These are phyloP conservation scores for Phytopythium chamaehyphon DNA, from an alignment of 352 stramenopile genomes.

Conservation along the genomic window DNA sequence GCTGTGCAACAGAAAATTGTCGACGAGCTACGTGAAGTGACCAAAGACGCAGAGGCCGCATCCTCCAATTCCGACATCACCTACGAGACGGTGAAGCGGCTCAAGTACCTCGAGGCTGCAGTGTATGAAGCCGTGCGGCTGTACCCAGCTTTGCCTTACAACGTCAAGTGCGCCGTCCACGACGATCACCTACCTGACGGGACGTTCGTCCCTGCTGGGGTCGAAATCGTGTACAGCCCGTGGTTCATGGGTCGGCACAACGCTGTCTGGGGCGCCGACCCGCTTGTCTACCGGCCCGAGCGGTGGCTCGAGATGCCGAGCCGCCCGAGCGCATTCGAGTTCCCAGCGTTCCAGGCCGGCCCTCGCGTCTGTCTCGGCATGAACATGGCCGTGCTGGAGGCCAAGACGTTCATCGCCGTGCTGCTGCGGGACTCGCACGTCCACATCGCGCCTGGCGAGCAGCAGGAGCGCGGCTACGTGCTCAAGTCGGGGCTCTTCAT, in stretches of 20 bases:
- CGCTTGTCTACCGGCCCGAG: slow-evolving; percentile 53
- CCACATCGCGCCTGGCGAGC: slow-evolving; percentile 30
- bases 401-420: slow-evolving; percentile 56
- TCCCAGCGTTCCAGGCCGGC: slow-evolving; percentile 69
- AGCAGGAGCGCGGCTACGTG: slow-evolving; percentile 41
- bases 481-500: slow-evolving; percentile 57
- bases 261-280: slow-evolving; percentile 44
- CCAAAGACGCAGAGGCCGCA: not conserved
- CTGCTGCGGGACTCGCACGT: slow-evolving; percentile 42
- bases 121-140: slow-evolving; percentile 67
- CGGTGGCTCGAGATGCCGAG: slow-evolving; percentile 63
- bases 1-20: slow-evolving; percentile 50
- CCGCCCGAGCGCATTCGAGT: slow-evolving; percentile 58
- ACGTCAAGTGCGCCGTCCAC: slow-evolving; percentile 57
- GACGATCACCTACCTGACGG: slow-evolving; percentile 70
- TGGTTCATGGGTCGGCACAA: slow-evolving; percentile 73
- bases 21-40: slow-evolving; percentile 29
- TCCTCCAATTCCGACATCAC: slow-evolving; percentile 25
- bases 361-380: slow-evolving; percentile 65
- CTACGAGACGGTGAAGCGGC: slow-evolving; percentile 51
- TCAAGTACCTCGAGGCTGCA: slow-evolving; percentile 70
- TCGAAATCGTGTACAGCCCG: slow-evolving; percentile 61
- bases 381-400: slow-evolving; percentile 67
- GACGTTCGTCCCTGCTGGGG: slow-evolving; percentile 61
- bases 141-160: slow-evolving; percentile 73